Evolutionary conservation across 495 filamentous ascomycete species (phyloP), one percentile per base, ranked within the genome.

Genomic region (Talaromyces adpressus): DNA sequence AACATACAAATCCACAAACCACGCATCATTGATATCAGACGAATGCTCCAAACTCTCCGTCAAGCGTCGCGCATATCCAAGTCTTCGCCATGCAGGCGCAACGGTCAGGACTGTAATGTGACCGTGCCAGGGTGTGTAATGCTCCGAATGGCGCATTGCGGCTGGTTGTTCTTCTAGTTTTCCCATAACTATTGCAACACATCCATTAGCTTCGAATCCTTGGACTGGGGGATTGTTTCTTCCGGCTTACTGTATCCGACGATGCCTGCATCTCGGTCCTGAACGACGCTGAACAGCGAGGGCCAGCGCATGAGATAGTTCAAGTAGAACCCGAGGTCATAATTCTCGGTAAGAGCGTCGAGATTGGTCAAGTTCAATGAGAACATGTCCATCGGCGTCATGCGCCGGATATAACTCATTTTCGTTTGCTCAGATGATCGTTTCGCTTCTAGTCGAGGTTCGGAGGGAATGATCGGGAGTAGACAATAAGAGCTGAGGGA

Each of bases 41-140:
- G 83, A 85, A 16, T 79, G 81, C 75, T 97, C 92, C 47, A 98
- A 84, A 54, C 88, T 85, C 70, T 86, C 82, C 5, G 89, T 92
- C 29, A 98, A 82, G 29, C 83, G 82, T 58, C 87, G 88, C 29
- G 93, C 94, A 56, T 96, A 88, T 25, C 94, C 93, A 23, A 92
- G 84, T 29, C 93, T 86, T 18, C 93, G 87, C 63, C 88, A 91
- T 67, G 88, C 84, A 0, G 94, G 94, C 14, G 93, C 90, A 25
- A 98, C 91, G 3, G 94, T 97, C 18, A 98, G 81, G 45, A 93
- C 93, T 18, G 94, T 98, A 75, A 98, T 96, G 77, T 98, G 94
- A 30, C 93, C 94, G 75, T 98, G 94, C 90, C 91, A 98, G 25
- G 95, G 93, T 20, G 93, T 89, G 75, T 93, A 96, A 77, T 95